Percentiles rank a stretch among this genome's conserved stretches.
These are phyloP conservation scores for Phytophthora hybrid DNA, from an alignment of 352 stramenopile species.

Conservation along the genomic window DNA sequence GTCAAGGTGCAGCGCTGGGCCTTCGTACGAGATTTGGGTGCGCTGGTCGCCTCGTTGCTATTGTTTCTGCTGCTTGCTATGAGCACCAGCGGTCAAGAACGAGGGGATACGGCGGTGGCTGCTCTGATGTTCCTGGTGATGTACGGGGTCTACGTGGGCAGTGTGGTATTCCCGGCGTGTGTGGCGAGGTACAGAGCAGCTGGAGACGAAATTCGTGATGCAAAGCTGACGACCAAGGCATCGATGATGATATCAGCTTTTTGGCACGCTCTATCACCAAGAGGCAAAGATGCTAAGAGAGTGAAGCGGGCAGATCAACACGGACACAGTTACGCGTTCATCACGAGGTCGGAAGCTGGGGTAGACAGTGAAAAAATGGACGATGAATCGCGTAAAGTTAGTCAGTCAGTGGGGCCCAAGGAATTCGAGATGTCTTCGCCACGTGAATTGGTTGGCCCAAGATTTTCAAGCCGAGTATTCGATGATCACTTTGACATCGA, in stretches of 20 bases:
- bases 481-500: constrained; percentile 72
- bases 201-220: constrained; percentile 19
- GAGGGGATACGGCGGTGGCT: constrained; percentile 32
- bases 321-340: constrained; percentile 52
- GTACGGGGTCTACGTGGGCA: constrained; percentile 70
- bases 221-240: constrained; percentile 24
- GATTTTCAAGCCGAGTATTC: constrained; percentile 60
- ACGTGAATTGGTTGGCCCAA: constrained; percentile 15
- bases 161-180: constrained; percentile 66
- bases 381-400: constrained; percentile 4
- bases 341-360: constrained; percentile 44
- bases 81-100: constrained; percentile 16
- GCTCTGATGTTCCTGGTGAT: constrained; percentile 58
- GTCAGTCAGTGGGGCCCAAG: constrained; percentile 7
- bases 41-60: constrained; percentile 57
- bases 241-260: constrained; percentile 73
- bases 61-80: constrained; percentile 53
- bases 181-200: constrained; percentile 41
- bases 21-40: constrained; percentile 71
- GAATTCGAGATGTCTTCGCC: constrained; percentile 40
- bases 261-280: constrained; percentile 73
- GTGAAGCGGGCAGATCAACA: constrained; percentile 19
- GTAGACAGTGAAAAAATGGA: constrained; percentile 18
- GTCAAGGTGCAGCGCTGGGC: constrained; percentile 73
- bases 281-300: constrained; percentile 20